These are phyloP conservation scores for Cyclostephanos tholiformis DNA, from an alignment of 108 stramenopile genomes.

Conservation along the genomic window DNA sequence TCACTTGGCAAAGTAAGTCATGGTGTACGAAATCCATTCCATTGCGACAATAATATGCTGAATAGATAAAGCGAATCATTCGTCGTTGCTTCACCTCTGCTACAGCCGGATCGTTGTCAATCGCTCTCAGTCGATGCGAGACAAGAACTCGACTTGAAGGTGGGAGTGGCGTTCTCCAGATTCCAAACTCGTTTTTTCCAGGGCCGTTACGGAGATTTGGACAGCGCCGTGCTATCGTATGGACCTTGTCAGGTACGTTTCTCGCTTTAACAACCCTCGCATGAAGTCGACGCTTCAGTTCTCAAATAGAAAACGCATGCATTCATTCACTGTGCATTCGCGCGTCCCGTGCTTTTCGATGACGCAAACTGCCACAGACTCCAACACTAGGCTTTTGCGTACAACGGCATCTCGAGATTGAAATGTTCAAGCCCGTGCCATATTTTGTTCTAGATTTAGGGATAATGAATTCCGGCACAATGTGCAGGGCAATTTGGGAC, in stretches of 20 bases:
- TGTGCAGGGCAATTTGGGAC: conserved; percentile 72
- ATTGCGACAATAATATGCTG: no score
- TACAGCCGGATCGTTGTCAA: conserved; percentile 87
- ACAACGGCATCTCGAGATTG: conserved; percentile 91
- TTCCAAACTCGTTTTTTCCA: conserved; percentile 95
- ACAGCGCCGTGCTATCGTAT: conserved; percentile 87
- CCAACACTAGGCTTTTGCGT: conserved; percentile 97
- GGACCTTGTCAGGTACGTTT: conserved; percentile 81
- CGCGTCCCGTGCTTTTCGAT: no score
- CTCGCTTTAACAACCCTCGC: no score
- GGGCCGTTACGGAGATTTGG: conserved; percentile 89
- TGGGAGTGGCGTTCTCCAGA: conserved; percentile 95
- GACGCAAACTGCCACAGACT: conserved; percentile 57
- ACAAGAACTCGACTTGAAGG: conserved; percentile 96
- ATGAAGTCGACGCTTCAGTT: no score
- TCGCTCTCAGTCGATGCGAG: conserved; percentile 92
- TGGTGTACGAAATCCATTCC: no score
- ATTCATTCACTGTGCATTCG: no score
- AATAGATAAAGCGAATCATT: no score
- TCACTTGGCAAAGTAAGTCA: conserved; percentile 46
- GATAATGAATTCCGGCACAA: conserved; percentile 74
- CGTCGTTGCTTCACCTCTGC: no score
- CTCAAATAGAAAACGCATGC: no score
- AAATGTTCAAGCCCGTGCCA: conserved; percentile 92
- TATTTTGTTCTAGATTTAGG: conserved; percentile 84